These are phyloP conservation scores for Hansfordia pulvinata DNA, from an alignment of 2,329 filamentous ascomycete species.

Conservation along the genomic window DNA sequence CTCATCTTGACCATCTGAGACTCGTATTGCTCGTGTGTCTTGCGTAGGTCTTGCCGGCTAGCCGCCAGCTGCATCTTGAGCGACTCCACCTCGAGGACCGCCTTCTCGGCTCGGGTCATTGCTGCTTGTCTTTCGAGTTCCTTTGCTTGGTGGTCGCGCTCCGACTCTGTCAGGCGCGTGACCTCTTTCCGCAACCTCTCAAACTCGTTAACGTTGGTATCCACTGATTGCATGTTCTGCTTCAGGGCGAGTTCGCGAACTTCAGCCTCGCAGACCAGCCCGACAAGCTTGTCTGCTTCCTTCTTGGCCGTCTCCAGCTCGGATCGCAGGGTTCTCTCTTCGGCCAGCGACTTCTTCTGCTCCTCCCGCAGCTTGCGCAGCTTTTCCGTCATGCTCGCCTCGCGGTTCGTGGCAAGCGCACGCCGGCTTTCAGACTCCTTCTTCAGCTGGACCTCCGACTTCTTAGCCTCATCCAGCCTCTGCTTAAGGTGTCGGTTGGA, in stretches of 20 bases:
- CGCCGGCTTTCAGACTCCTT: constrained; percentile 61
- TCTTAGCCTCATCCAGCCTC: constrained; percentile 60
- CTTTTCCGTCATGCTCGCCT: constrained; percentile 55
- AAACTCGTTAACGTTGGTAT: constrained; percentile 46
- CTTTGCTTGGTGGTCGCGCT: constrained; percentile 49
- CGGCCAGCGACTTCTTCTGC: constrained; percentile 47
- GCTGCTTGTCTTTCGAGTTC: constrained; percentile 46
- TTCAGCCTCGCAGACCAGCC: constrained; percentile 55
- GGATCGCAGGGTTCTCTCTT: constrained; percentile 40
- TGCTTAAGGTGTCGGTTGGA: constrained; percentile 61
- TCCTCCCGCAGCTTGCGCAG: constrained; percentile 55
- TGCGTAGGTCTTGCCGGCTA: constrained; percentile 30
- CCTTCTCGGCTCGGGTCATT: constrained; percentile 41
- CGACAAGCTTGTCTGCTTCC: constrained; percentile 51
- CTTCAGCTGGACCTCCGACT: constrained; percentile 53
- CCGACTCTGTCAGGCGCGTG: constrained; percentile 41
- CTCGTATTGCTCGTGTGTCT: constrained; percentile 28
- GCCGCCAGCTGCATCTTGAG: constrained; percentile 43
- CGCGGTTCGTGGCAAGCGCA: constrained; percentile 64
- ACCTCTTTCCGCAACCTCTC: constrained; percentile 46
- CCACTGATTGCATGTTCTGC: constrained; percentile 50
- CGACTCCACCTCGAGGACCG: constrained; percentile 44
- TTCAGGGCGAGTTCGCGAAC: constrained; percentile 50
- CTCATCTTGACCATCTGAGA: no score
- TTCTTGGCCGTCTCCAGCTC: constrained; percentile 43